Evolutionary conservation across 129 eudicot species (phyloP).

Genomic region (Saussurea involucrata): DNA sequence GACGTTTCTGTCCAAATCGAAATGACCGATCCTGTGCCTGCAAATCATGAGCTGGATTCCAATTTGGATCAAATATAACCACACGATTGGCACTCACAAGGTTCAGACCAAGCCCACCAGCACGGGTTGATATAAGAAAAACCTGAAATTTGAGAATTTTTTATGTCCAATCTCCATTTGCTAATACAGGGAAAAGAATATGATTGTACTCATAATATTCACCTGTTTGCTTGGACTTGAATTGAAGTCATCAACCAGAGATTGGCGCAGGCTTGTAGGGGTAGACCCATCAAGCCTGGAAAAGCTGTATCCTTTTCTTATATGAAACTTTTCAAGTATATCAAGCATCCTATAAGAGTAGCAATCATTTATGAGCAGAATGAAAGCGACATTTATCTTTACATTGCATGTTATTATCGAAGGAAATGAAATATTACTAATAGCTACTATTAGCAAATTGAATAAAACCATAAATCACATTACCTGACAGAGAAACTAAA

Average conservation of each 20-base stretch:
- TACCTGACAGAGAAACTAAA: constrained; percentile 97
- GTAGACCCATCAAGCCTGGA: constrained; percentile 95
- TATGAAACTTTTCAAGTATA: constrained; percentile 80
- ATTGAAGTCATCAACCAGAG: constrained; percentile 91
- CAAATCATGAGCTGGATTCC: constrained; percentile 97
- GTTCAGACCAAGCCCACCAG: constrained; percentile 95
- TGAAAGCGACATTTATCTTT: background rate
- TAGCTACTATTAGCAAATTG: background rate
- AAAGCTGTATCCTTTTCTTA: constrained; percentile 83
- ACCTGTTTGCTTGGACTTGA: constrained; percentile 99
- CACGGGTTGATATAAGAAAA: constrained; percentile 87
- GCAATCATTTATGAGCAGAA: constrained; percentile 18
- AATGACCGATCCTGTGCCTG: constrained; percentile 97
- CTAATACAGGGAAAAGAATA: background rate
- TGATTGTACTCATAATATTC: background rate
- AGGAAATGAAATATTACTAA: background rate
- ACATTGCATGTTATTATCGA: background rate
- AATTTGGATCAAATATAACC: constrained; percentile 90
- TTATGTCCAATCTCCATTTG: constrained; percentile 3
- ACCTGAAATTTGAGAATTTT: constrained; percentile 44
- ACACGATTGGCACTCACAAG: constrained; percentile 96
- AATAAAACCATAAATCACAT: background rate
- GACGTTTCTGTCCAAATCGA: constrained; percentile 92
- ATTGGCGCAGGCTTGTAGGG: constrained; percentile 79
- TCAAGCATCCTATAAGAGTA: constrained; percentile 71